Base-by-base conservation (phyloP, 2,329 filamentous ascomycete genomes). In the Byssochlamys sp. region DNA sequence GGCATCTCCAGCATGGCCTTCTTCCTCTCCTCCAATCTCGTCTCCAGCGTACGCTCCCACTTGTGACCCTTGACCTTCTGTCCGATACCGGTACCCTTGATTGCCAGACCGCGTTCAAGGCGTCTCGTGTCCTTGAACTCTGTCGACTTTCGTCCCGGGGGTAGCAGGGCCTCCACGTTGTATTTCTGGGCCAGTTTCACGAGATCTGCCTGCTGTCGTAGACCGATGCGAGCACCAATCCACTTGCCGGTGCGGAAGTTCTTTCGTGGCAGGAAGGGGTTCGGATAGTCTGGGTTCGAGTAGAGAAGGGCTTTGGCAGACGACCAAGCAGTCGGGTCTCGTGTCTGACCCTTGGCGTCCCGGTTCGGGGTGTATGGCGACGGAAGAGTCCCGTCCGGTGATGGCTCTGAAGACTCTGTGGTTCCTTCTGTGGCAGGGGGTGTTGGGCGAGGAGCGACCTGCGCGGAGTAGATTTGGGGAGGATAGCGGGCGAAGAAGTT, bases 1-100 rank as follows among this genome's bases (percentile, higher is more conserved):
- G 92, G 91, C 94, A 99, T 99, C 59, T 87, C 86, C 78, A 95
- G 75, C 90, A 97, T 96, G 59, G 94, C 94, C 74, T 89, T 83
- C 81, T 88, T 88, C 77, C 91, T 86, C 78, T 89, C 85, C 73
- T 96, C 90, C 82, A 97, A 83, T 75, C 87, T 88, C 60, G 82
- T 80, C 76, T 89, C 86, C 78, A 96, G 79, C 68, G 87, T 88
- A 71, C 94, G 84, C 80, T 99, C 94, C 84, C 91, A 89, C 66
- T 85, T 81, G 76, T 96, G 92, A 74, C 94, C 94, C 87, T 97
- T 99, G 73, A 96, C 92, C 75, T 82, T 86, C 77, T 96, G 86
- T 58, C 91, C 92, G 64, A 90, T 85, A 80, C 94, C 92, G 1
- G 92, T 97, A 66, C 92, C 92, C 83, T 91, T 92, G 58, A 96